phyloP scores from a whole-genome alignment of 2,329 filamentous ascomycete species.

The Aspergillus caelatus region DNA sequence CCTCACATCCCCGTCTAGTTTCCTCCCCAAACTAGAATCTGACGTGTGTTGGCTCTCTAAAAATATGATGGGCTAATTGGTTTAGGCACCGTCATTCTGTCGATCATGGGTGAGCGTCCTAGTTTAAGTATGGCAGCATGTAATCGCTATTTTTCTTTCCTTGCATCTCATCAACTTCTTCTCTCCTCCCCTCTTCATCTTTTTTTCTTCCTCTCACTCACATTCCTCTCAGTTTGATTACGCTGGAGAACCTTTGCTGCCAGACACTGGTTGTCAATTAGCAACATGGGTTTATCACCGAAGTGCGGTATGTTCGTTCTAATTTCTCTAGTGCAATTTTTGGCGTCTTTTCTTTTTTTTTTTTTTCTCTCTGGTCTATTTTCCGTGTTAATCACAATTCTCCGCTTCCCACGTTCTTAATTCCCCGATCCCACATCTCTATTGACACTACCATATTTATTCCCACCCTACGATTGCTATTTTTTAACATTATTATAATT shows the following conservation, averaged over 20 bases:
- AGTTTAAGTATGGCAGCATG: not conserved
- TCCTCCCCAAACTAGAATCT: not conserved
- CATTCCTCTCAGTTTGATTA: not conserved
- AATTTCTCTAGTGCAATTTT: not conserved
- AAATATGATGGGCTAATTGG: not conserved
- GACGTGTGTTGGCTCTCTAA: not conserved
- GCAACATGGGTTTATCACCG: not conserved
- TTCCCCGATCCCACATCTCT: not conserved
- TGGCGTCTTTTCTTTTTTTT: not conserved
- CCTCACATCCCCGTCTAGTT: not conserved
- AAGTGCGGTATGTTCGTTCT: not conserved
- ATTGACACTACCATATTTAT: not conserved
- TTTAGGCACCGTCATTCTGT: not conserved
- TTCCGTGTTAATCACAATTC: not conserved
- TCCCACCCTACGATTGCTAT: not conserved
- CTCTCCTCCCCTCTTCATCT: not conserved
- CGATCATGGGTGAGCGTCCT: not conserved
- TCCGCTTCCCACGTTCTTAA: not conserved
- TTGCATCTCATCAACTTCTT: not conserved
- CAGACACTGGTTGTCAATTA: not conserved
- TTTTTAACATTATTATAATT: not conserved
- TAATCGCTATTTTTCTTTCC: not conserved
- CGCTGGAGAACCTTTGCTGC: not conserved
- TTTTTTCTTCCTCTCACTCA: not conserved
- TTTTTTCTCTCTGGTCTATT: not conserved